These are phyloP conservation scores for Xerocomus brunneocitrinus DNA, from an alignment of 768 basidiomycete genomes.

Conservation along the genomic window DNA sequence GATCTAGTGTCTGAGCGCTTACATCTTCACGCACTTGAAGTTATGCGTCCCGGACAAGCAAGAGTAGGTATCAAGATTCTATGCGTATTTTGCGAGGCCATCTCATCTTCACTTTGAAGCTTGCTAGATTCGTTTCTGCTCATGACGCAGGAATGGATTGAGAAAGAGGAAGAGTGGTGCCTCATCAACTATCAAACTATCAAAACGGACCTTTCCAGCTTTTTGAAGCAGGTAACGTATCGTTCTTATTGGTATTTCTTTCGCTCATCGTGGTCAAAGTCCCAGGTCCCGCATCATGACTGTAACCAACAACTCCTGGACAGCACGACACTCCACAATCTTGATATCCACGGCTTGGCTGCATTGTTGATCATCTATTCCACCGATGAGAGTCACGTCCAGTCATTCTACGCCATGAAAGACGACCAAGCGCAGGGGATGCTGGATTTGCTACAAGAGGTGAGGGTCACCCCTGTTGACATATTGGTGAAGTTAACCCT, in stretches of 20 bases:
- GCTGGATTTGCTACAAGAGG: constrained; percentile 27
- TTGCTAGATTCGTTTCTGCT: constrained; percentile 13
- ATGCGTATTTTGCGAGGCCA: background rate
- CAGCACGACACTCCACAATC: constrained; percentile 10
- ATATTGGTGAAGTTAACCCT: background rate
- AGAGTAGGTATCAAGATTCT: constrained; percentile 4
- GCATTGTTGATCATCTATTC: constrained; percentile 20
- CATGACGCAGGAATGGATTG: constrained; percentile 17
- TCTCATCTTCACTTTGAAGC: constrained; percentile 9
- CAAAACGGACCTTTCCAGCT: constrained; percentile 7
- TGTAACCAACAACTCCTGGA: constrained; percentile 17
- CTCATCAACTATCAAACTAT: constrained; percentile 19
- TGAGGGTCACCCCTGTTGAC: background rate
- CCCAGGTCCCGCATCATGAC: constrained; percentile 13
- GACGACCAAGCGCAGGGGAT: constrained; percentile 23
- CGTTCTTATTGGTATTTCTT: background rate
- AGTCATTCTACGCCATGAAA: constrained; percentile 20
- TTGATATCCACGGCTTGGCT: constrained; percentile 24
- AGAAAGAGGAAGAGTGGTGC: constrained; percentile 22
- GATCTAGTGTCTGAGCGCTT: constrained; percentile 19
- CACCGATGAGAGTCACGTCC: constrained; percentile 11
- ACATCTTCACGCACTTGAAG: constrained; percentile 24
- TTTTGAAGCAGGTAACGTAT: constrained; percentile 13
- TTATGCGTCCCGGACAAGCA: constrained; percentile 18
- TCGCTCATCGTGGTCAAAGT: constrained; percentile 9